Evolutionary conservation across 495 filamentous ascomycete genomes (phyloP).

Genomic region (Podospora tetraspora): DNA sequence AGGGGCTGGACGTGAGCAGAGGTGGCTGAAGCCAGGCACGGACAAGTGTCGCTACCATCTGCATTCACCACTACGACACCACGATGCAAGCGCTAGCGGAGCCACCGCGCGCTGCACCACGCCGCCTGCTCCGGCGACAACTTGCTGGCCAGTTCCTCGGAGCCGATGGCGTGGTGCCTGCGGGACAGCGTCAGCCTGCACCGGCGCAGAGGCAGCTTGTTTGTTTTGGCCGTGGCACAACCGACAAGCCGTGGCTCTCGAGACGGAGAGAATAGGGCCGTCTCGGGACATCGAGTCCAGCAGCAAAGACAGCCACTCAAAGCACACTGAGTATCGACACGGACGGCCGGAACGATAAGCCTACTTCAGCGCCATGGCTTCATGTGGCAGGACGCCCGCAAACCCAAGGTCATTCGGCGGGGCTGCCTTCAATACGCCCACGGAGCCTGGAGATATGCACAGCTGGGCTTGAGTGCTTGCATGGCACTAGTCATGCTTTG

Average conservation of each 20-base stretch:
- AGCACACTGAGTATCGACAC: neutral
- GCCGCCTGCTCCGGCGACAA: too few species aligned
- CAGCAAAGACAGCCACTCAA: neutral
- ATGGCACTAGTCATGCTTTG: slow-evolving; percentile 16
- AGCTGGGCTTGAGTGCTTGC: slow-evolving; percentile 24
- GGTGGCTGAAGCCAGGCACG: neutral
- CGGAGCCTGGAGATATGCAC: neutral
- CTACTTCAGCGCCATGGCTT: neutral
- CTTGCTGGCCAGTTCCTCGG: too few species aligned
- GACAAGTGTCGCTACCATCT: too few species aligned
- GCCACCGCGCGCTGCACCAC: too few species aligned
- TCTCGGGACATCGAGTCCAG: too few species aligned
- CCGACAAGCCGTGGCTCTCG: neutral
- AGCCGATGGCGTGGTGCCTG: neutral
- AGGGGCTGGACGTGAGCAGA: neutral
- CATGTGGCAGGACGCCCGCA: neutral
- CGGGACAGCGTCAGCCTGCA: neutral
- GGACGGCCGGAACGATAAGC: neutral
- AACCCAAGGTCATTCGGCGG: neutral
- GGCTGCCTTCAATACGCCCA: too few species aligned
- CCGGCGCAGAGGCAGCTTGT: neutral
- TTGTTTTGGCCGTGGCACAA: neutral
- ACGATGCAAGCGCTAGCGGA: neutral
- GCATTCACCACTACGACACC: neutral
- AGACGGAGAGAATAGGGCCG: neutral